Percentiles rank a stretch among this genome's conserved stretches.
Evolutionary conservation across 2,329 filamentous ascomycete genomes (phyloP).

Genomic region (Ophiostoma quercus): DNA sequence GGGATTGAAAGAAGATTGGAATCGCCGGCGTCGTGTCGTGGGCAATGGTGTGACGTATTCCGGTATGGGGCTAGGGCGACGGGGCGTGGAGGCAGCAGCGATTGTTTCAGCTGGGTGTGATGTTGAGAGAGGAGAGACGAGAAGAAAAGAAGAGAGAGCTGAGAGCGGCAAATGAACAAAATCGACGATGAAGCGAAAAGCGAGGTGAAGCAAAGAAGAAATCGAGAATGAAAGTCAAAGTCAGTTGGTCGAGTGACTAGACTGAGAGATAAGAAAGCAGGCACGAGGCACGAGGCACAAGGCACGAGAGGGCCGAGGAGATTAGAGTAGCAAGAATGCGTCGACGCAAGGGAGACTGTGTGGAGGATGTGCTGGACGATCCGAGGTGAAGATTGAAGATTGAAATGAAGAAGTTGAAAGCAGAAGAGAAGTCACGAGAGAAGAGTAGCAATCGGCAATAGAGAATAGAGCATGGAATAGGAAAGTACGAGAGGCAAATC

Average conservation of each 20-base stretch:
- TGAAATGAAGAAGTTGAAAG: neutral
- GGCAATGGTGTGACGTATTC: slow-evolving; percentile 11
- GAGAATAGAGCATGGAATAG: neutral
- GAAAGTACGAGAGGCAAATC: slow-evolving; percentile 9
- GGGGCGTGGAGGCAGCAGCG: slow-evolving; percentile 5
- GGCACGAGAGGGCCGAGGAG: slow-evolving; percentile 1
- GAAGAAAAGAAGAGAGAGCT: neutral
- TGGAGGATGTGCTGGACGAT: neutral
- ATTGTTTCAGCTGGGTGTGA: neutral
- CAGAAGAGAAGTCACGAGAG: neutral
- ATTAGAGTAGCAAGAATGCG: neutral
- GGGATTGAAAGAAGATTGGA: neutral
- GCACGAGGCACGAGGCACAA: slow-evolving; percentile 1
- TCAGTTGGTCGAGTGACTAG: neutral
- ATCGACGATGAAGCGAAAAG: too few species aligned
- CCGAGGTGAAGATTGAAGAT: neutral
- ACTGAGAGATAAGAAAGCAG: neutral
- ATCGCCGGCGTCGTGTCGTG: neutral
- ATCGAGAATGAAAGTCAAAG: neutral
- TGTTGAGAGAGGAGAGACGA: neutral
- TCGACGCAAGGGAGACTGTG: slow-evolving; percentile 10
- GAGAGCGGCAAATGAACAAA: neutral
- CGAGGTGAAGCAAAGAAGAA: neutral
- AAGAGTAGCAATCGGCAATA: neutral
- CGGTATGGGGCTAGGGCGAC: neutral